These are phyloP conservation scores for Globisporangium sylvaticum DNA, from an alignment of 352 stramenopile genomes.

Conservation along the genomic window DNA sequence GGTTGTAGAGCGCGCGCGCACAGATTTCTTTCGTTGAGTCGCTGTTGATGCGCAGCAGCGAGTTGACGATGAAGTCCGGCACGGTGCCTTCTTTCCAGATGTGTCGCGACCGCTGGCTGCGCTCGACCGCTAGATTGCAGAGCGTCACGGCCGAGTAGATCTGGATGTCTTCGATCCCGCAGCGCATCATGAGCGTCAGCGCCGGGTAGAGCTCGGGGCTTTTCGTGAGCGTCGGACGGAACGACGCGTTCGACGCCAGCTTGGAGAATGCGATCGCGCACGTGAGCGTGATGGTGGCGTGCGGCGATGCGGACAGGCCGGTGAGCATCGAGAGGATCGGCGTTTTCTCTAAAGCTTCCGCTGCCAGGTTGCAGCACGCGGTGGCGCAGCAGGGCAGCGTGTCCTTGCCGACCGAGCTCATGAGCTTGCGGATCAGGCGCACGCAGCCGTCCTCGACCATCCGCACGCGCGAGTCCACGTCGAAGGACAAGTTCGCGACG, in stretches of 20 bases:
- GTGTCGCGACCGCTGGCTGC: conserved; percentile 48
- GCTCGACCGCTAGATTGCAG: conserved; percentile 80
- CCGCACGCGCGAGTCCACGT: conserved; percentile 43
- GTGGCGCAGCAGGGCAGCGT: conserved; percentile 67
- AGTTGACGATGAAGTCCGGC: conserved; percentile 88
- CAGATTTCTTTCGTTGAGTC: conserved; percentile 88
- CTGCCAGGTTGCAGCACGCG: conserved; percentile 72
- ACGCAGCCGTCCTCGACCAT: conserved; percentile 71
- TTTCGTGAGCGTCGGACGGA: conserved; percentile 55
- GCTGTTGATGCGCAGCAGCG: conserved; percentile 85
- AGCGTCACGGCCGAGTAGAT: conserved; percentile 86
- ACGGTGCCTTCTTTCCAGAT: conserved; percentile 87
- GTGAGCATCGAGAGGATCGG: conserved; percentile 75
- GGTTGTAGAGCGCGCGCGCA: conserved; percentile 78
- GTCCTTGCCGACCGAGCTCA: conserved; percentile 55
- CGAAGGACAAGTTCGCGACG: conserved; percentile 75
- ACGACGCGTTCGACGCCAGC: conserved; percentile 53
- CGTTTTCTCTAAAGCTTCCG: conserved; percentile 65
- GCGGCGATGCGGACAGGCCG: conserved; percentile 57
- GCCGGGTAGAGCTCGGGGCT: conserved; percentile 70
- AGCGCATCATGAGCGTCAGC: conserved; percentile 87
- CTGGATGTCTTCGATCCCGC: conserved; percentile 83
- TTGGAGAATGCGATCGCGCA: conserved; percentile 81
- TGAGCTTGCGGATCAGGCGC: conserved; percentile 61
- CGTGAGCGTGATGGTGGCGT: conserved; percentile 63